Base-by-base conservation (phyloP, 768 basidiomycete species). In the Suillus discolor region DNA sequence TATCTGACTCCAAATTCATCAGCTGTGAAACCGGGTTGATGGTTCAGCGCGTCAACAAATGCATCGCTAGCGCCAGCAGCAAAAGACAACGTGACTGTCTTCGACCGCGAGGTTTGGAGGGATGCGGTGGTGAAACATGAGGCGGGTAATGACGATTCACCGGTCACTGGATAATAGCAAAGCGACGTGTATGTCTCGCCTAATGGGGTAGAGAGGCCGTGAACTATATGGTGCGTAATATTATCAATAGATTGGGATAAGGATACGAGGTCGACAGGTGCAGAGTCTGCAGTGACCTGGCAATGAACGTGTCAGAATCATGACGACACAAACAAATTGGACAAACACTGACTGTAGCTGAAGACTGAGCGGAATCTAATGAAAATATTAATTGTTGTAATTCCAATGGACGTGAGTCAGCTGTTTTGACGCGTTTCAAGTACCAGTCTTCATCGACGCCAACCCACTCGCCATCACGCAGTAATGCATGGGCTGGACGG, bases 311-410 rank as follows among this genome's bases (percentile, higher is more conserved):
- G 36, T 41, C 20, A 60, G 0, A 20, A 60, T 59, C 28, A 51
- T 62, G 47, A 28, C 31, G 12, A 1, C 49, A 47, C 4, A 67
- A 34, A n/a, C 62, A 49, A 6, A 59, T 59, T 28, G 3, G 12
- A 28, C 34, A 3, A 13, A 5, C 3, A 65, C 82, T 53, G 54
- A 80, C 81, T 65, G 79, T 70, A 60, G 80, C 77, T 61, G 77
- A 77, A 67, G 79, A 79, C 57, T 75, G 74, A 42, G 71, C 65
- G 6, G 60, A 55, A 57, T 88, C 85, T 31, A 87, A 78, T 11
- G 84, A 82, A 69, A 92, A 84, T 13, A 90, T 79, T 54, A 96
- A 71, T 72, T 92, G 93, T 79, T 95, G 91, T 39, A 96, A 75
- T 70, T 95, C 88, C 25, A 93, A 74, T 20, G 80, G 78, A 25